These are phyloP conservation scores for Vanderwaltozyma polyspora DNA, from an alignment of 805 yeast species.

Conservation along the genomic window DNA sequence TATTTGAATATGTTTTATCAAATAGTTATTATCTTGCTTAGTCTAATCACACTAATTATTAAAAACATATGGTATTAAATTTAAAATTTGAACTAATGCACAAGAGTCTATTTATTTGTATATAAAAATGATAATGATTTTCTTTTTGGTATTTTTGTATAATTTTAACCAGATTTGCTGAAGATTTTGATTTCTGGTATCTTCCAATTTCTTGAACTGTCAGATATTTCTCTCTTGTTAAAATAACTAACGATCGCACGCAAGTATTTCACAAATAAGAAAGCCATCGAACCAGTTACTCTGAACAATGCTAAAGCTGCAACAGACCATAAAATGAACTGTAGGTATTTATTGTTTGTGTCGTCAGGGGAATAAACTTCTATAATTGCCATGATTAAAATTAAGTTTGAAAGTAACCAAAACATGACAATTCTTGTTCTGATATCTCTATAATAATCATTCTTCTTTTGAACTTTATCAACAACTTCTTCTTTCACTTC, in stretches of 20 bases:
- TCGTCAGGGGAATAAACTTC: conserved; percentile 68
- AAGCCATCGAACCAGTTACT: conserved; percentile 70
- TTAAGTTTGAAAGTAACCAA: conserved; percentile 81
- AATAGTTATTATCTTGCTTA: too few relatives aligned
- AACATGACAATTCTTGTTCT: conserved; percentile 89
- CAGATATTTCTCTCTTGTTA: conserved; percentile 17
- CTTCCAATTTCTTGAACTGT: conserved; percentile 7
- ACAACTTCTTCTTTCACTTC: conserved; percentile 21
- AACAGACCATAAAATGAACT: conserved; percentile 84
- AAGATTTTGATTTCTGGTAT: conserved; percentile 14
- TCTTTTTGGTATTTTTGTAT: too few relatives aligned
- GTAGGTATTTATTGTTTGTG: conserved; percentile 61
- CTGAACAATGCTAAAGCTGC: conserved; percentile 75
- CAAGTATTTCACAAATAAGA: conserved; percentile 36
- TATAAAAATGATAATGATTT: conserved; percentile 5
- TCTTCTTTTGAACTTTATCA: conserved; percentile 30
- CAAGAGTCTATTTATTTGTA: too few relatives aligned
- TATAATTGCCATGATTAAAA: conserved; percentile 76
- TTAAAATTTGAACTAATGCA: too few relatives aligned
- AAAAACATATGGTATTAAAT: too few relatives aligned
- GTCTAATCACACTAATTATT: too few relatives aligned
- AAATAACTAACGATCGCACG: conserved; percentile 31
- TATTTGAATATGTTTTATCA: too few relatives aligned
- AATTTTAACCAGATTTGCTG: conserved; percentile 37
- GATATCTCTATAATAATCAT: conserved; percentile 89